Conservation (phyloP, 2,329 filamentous ascomycete genomes). For the Elsinoe fawcettii region DNA sequence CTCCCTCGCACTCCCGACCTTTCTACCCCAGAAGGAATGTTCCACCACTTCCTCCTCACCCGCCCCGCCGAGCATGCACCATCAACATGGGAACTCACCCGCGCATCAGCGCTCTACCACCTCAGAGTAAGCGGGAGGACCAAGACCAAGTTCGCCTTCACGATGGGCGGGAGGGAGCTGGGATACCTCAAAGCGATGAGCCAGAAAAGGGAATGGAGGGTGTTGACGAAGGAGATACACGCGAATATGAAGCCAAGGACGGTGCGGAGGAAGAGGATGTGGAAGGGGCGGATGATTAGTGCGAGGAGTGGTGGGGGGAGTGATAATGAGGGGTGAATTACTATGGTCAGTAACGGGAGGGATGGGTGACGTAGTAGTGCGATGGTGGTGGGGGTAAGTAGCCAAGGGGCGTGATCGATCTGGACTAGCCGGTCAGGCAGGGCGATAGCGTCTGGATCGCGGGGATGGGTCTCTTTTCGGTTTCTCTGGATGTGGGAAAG, state of each 20-base stretch:
- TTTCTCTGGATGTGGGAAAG: background rate
- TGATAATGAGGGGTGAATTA: background rate
- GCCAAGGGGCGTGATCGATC: no score
- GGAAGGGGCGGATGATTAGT: background rate
- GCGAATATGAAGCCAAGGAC: background rate
- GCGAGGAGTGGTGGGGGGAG: background rate
- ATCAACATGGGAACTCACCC: conserved; percentile 38
- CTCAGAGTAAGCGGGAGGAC: conserved; percentile 21
- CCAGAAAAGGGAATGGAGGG: background rate
- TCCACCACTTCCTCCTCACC: conserved; percentile 16
- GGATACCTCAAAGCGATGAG: conserved; percentile 30
- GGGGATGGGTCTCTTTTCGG: background rate
- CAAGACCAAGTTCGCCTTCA: conserved; percentile 29
- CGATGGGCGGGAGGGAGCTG: conserved; percentile 36
- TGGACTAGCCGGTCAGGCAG: background rate
- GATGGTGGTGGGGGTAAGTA: background rate
- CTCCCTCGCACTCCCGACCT: background rate
- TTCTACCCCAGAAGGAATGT: background rate
- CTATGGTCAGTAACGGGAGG: background rate
- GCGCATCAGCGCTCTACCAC: conserved; percentile 37
- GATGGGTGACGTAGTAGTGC: background rate
- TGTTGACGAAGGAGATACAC: background rate
- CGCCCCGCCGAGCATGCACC: conserved; percentile 19
- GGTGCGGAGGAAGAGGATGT: background rate
- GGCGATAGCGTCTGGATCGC: background rate